These are phyloP conservation scores for Laburnicola sp. DNA, from an alignment of 2,329 filamentous ascomycete species.

Conservation along the genomic window DNA sequence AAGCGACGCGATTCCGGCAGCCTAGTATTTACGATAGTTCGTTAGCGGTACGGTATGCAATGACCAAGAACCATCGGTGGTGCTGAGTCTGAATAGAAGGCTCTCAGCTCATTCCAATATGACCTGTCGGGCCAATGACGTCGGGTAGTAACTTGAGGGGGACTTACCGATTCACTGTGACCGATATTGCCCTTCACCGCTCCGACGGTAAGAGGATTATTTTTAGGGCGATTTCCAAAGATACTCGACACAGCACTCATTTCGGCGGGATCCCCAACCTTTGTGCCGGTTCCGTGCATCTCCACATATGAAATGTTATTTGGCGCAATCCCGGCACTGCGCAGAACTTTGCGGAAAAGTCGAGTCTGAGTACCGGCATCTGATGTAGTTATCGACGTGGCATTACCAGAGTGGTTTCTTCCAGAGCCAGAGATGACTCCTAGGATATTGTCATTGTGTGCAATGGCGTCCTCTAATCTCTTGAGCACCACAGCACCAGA, in stretches of 20 bases:
- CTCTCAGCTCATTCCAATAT: too few species aligned
- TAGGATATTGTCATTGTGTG: conserved; percentile 24
- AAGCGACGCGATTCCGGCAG: conserved; percentile 33
- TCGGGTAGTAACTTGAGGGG: too few species aligned
- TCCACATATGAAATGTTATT: conserved; percentile 9
- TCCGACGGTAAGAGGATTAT: conserved; percentile 27
- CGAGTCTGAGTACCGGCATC: conserved; percentile 21
- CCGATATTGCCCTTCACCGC: conserved; percentile 41
- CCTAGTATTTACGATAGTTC: too few species aligned
- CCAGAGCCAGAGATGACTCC: conserved; percentile 35
- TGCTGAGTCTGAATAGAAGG: too few species aligned
- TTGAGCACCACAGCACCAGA: conserved; percentile 39
- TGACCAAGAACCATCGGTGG: too few species aligned
- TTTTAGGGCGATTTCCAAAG: conserved; percentile 15
- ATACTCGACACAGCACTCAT: conserved; percentile 17
- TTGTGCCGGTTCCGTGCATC: conserved; percentile 33
- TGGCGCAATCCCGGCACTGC: conserved; percentile 42
- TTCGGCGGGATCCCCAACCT: conserved; percentile 31
- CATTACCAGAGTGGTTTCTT: conserved; percentile 49
- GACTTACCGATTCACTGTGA: conserved; percentile 42
- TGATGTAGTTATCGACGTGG: conserved; percentile 31
- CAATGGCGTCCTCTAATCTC: conserved; percentile 37
- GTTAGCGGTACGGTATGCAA: too few species aligned
- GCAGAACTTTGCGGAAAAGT: conserved; percentile 18
- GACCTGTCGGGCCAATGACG: too few species aligned